Percentiles rank a stretch among this genome's conserved stretches.
Evolutionary conservation across 2,329 filamentous ascomycete species (phyloP).

Genomic region (Blastomyces parvus): DNA sequence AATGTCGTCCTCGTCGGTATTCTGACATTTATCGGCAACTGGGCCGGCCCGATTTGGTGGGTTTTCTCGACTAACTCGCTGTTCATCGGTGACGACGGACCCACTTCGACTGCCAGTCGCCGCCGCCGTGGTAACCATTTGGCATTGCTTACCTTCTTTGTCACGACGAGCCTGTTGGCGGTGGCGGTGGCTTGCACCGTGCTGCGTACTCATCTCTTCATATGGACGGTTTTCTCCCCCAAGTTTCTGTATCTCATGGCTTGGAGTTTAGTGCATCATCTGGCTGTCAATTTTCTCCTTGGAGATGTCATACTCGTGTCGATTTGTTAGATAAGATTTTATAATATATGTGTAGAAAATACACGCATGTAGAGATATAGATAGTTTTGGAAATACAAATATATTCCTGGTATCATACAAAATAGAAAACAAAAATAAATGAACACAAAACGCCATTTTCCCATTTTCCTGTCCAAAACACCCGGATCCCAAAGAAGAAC

Average conservation of each 20-base stretch:
- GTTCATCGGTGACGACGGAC: conserved; percentile 31
- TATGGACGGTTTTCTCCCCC: conserved; percentile 97
- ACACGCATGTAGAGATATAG: not conserved
- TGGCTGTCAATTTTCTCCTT: conserved; percentile 58
- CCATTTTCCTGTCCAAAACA: not conserved
- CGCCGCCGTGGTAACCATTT: conserved; percentile 23
- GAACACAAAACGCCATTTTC: not conserved
- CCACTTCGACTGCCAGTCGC: conserved; percentile 24
- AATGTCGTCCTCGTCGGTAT: conserved; percentile 70
- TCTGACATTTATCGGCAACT: conserved; percentile 81
- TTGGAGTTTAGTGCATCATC: conserved; percentile 77
- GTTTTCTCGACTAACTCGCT: conserved; percentile 47
- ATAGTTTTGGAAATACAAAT: not conserved
- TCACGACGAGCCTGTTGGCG: conserved; percentile 53
- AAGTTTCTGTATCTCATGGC: conserved; percentile 90
- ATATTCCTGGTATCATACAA: too few relatives aligned
- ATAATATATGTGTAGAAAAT: not conserved
- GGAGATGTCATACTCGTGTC: conserved; percentile 50
- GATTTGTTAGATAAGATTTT: conserved; percentile 8
- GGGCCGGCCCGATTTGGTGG: conserved; percentile 89
- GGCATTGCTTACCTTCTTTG: conserved; percentile 60
- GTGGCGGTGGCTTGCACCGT: conserved; percentile 85
- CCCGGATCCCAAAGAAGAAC: not conserved
- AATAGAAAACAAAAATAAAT: not conserved
- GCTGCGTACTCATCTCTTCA: conserved; percentile 81